A percentile compares a stretch with the other conserved stretches of the same genome.
These are phyloP conservation scores for Ophiostoma himal-ulmi DNA, from an alignment of 2,329 filamentous ascomycete species.

Conservation along the genomic window DNA sequence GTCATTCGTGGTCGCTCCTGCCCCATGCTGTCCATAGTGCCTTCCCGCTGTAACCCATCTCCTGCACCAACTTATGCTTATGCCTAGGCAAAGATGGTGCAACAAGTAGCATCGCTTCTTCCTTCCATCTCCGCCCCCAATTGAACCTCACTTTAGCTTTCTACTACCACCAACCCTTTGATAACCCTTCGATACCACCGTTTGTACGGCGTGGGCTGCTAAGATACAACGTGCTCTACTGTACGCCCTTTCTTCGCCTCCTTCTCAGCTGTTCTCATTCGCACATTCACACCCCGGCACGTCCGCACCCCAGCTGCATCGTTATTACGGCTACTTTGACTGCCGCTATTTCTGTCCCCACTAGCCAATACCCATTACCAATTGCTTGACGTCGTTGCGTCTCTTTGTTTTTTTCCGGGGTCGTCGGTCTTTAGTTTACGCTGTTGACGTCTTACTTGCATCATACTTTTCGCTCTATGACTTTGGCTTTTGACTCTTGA, in stretches of 20 bases:
- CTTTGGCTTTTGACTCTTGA: not conserved
- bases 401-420: not conserved
- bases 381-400: not conserved
- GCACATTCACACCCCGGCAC: too few species aligned
- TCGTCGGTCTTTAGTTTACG: too few species aligned
- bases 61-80: not conserved
- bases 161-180: not conserved
- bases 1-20: not conserved
- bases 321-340: not conserved
- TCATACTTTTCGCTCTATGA: not conserved
- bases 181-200: not conserved
- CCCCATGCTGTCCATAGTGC: not conserved
- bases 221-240: not conserved
- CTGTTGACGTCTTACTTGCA: not conserved
- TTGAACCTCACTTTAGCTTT: not conserved
- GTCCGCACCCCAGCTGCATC: not conserved
- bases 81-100: not conserved
- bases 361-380: not conserved
- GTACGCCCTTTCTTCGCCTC: not conserved
- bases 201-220: not conserved
- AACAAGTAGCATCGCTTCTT: not conserved
- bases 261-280: not conserved
- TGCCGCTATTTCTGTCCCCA: not conserved
- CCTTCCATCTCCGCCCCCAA: not conserved
- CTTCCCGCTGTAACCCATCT: not conserved